Evolutionary conservation across 2,329 filamentous ascomycete species (phyloP).

Genomic region (Pestalotiopsis sp.): DNA sequence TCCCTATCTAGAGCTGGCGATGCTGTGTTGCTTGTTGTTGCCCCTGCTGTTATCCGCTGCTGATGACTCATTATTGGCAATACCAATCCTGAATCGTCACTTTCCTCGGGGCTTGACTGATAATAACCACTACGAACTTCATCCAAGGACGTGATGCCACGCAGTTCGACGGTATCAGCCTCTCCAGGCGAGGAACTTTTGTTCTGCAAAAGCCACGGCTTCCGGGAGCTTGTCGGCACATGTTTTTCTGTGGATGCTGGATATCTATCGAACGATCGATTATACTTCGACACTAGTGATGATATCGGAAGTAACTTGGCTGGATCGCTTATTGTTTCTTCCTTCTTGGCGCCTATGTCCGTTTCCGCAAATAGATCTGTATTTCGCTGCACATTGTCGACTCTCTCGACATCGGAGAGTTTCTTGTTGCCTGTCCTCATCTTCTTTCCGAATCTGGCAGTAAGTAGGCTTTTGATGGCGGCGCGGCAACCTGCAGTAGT

Average conservation of each 20-base stretch:
- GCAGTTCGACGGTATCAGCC: slow-evolving; percentile 11
- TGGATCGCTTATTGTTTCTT: background rate
- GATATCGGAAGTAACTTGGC: background rate
- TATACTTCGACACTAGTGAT: slow-evolving; percentile 13
- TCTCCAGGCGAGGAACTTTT: background rate
- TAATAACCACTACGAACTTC: slow-evolving; percentile 18
- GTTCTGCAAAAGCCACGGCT: background rate
- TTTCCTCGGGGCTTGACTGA: slow-evolving; percentile 17
- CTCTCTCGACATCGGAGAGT: background rate
- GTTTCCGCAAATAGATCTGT: background rate
- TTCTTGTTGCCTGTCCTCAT: background rate
- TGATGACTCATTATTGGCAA: slow-evolving; percentile 20
- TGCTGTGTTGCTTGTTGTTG: background rate
- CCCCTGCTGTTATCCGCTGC: background rate
- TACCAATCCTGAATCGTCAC: slow-evolving; percentile 22
- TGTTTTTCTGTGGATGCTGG: background rate
- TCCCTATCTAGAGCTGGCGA: background rate
- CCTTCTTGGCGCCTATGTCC: background rate
- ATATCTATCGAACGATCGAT: background rate
- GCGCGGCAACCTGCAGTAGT: slow-evolving; percentile 19
- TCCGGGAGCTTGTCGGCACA: background rate
- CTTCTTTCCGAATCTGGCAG: slow-evolving; percentile 1
- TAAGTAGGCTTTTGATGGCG: slow-evolving; percentile 18
- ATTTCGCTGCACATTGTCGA: background rate
- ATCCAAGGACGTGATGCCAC: slow-evolving; percentile 10